Conservation (phyloP, 2,329 filamentous ascomycete genomes). For the Trichoderma gracile region DNA sequence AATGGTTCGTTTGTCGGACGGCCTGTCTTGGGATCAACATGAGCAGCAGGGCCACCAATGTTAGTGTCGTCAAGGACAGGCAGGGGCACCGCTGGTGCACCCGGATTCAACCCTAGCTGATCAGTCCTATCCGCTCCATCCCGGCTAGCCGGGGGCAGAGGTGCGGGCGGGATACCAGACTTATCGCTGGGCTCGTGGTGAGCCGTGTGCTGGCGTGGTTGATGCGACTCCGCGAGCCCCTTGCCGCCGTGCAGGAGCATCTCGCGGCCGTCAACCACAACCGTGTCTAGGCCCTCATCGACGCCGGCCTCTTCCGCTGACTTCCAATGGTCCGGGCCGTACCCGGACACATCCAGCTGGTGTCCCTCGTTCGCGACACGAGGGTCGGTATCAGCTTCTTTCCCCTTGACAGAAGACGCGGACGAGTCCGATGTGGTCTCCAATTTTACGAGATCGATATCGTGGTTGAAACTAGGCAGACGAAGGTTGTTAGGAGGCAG, state of each 20-base stretch:
- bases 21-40: constrained; percentile 52
- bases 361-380: constrained; percentile 60
- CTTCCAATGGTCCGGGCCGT: constrained; percentile 75
- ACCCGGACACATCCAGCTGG: constrained; percentile 74
- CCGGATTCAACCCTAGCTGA: constrained; percentile 67
- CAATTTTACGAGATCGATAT: constrained; percentile 49
- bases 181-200: constrained; percentile 38
- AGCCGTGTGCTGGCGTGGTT: constrained; percentile 37
- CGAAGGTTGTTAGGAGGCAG: constrained; percentile 30
- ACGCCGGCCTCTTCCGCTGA: constrained; percentile 60
- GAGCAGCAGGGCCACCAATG: constrained; percentile 71
- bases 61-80: constrained; percentile 76
- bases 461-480: constrained; percentile 69
- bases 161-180: constrained; percentile 54
- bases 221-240: constrained; percentile 53
- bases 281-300: constrained; percentile 69
- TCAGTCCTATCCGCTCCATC: constrained; percentile 52
- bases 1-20: constrained; percentile 48
- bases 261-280: constrained; percentile 67
- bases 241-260: constrained; percentile 66
- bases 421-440: constrained; percentile 46
- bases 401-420: constrained; percentile 29
- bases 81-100: constrained; percentile 70
- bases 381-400: constrained; percentile 31
- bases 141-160: constrained; percentile 54